Percentiles rank a stretch among this genome's conserved stretches.
Conservation (phyloP, 768 basidiomycete species). For the Polyporus arcularius region DNA sequence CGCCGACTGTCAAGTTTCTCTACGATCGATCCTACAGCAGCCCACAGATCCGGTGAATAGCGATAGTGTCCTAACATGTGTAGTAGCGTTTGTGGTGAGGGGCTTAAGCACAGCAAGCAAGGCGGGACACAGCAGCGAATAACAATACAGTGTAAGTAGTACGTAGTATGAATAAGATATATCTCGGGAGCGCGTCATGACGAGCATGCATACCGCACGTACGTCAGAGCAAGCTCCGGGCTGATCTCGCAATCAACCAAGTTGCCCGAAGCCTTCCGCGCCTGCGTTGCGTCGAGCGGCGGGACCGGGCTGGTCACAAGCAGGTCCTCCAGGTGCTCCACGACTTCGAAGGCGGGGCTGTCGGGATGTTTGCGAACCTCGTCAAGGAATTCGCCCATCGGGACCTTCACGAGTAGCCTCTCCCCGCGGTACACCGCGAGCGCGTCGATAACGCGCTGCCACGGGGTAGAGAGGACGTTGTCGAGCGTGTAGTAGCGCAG, state of each 20-base stretch:
- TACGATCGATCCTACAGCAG: too few species aligned
- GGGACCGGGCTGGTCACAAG: not conserved
- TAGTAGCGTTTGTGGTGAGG: too few species aligned
- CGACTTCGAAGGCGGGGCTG: not conserved
- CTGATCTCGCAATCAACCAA: not conserved
- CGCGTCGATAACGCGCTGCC: not conserved
- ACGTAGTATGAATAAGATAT: too few species aligned
- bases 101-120: too few species aligned
- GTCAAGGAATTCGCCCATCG: not conserved
- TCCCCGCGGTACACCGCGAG: not conserved
- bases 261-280: not conserved
- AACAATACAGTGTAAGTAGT: too few species aligned
- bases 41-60: too few species aligned
- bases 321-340: not conserved
- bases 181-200: too few species aligned
- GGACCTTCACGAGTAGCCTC: not conserved
- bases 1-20: too few species aligned
- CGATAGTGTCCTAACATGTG: too few species aligned
- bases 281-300: not conserved
- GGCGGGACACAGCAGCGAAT: too few species aligned
- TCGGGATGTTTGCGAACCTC: not conserved
- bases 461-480: not conserved
- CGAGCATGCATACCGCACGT: not conserved
- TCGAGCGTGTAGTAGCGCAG: not conserved
- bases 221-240: not conserved